Evolutionary conservation across 306 rosid genomes (phyloP).

Genomic region (Parietaria judaica): DNA sequence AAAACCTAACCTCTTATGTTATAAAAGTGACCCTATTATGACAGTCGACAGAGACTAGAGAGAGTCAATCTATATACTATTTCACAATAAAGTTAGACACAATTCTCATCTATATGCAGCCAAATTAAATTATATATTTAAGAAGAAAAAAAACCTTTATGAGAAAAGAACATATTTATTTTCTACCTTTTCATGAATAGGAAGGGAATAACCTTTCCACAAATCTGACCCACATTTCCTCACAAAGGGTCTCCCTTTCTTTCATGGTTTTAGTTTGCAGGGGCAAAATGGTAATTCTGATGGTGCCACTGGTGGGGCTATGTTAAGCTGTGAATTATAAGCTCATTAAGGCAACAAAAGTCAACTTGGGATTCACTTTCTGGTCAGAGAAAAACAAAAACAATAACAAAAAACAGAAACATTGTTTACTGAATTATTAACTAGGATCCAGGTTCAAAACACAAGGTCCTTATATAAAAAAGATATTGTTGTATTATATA

Average conservation of each 20-base stretch:
- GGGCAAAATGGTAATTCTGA: constrained; percentile 23
- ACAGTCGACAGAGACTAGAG: neutral
- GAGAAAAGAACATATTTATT: constrained; percentile 2
- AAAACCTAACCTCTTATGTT: neutral
- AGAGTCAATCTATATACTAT: neutral
- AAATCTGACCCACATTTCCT: constrained; percentile 16
- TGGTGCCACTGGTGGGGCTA: constrained; percentile 10
- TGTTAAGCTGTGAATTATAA: neutral
- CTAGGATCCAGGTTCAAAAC: constrained; percentile 21
- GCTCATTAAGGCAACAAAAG: constrained; percentile 22
- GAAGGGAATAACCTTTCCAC: constrained; percentile 4
- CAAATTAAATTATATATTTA: neutral
- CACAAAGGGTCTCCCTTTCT: constrained; percentile 14
- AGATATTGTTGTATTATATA: constrained; percentile 6
- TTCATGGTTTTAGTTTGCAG: constrained; percentile 7
- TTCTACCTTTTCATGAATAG: constrained; percentile 2
- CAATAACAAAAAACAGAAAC: constrained; percentile 15
- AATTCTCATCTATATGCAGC: neutral
- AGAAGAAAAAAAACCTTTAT: neutral
- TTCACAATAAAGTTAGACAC: neutral
- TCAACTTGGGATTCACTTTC: constrained; percentile 29
- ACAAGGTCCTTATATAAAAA: constrained; percentile 10
- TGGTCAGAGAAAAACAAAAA: constrained; percentile 12
- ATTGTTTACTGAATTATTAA: constrained; percentile 11
- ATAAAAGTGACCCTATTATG: too few species aligned